Evolutionary conservation across 768 basidiomycete genomes (phyloP), one percentile per base, ranked within the genome.

Genomic region (Lentinus brumalis): DNA sequence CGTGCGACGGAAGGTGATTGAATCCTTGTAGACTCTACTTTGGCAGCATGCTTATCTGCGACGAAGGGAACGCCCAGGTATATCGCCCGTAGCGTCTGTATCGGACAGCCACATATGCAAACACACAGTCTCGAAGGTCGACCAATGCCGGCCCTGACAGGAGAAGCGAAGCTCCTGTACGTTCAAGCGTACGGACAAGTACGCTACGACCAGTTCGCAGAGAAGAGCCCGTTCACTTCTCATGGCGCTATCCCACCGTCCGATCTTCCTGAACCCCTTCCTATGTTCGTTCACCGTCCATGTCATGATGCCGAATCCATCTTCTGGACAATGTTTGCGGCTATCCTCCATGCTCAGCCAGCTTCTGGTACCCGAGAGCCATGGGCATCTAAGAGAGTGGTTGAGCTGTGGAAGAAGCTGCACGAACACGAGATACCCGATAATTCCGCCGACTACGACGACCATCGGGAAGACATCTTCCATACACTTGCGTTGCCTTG

Each of bases 251-350:
- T 26, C 21, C 21, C 21, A 26, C 21, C 21, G 21, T 26, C 21
- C 21, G 21, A 26, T 26, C 21, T 26, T 26, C 21, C 21, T 26
- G 21, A 26, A 1, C 21, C 21, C 1, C 21, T 26, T 26, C 21
- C 21, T 26, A 2, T 26, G 21, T 57, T 57, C 26, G 16, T 29
- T 38, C 56, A 57, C n/a, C 45, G 45, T 15, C 26, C n/a, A 14
- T 46, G 50, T 18, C 40, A 50, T 21, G 56, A 57, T 38, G 56
- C 47, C 5, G 56, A 57, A 38, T 50, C 56, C 3, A 21, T 57
- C 3, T 57, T 26, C 38, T 57, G 56, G 56, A 41, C 21, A 4
- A 16, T 50, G 49, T 38, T 50, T 38, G 21, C 38, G 2, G 39
- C 29, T 8, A 16, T 50, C 16, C 18, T 57, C 26, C 39, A 35